Percentiles rank a stretch among this genome's conserved stretches.
Conservation (phyloP, 495 filamentous ascomycete genomes). For the Neurospora sp. region DNA sequence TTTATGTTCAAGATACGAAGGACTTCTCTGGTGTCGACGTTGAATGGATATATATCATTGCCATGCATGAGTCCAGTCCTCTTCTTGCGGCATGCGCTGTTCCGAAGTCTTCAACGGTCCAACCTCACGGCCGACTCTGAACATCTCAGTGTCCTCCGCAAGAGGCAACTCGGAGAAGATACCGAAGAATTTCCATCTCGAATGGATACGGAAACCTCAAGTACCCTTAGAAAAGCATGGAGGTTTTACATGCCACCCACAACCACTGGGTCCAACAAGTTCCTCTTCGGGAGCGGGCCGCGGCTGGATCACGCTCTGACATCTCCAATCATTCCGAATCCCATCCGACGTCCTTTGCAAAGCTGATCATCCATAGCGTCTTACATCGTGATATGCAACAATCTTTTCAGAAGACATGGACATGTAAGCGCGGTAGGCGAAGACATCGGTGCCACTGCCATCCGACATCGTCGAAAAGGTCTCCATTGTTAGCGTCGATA, state of each 20-base stretch:
- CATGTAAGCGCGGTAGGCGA: not conserved
- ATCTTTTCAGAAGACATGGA: not conserved
- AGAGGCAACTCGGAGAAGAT: not conserved
- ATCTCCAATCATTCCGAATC: not conserved
- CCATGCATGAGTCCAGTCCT: too few relatives aligned
- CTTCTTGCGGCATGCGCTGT: not conserved
- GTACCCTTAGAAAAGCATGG: not conserved
- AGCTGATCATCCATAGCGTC: not conserved
- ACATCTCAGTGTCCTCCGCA: too few relatives aligned
- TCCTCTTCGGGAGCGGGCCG: not conserved
- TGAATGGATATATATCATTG: not conserved
- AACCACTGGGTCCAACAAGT: not conserved
- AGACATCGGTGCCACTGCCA: not conserved
- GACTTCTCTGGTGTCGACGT: not conserved
- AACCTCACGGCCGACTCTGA: too few relatives aligned
- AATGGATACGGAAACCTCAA: not conserved
- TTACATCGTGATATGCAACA: not conserved
- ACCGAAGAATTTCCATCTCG: not conserved
- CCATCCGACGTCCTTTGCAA: not conserved
- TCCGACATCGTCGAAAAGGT: not conserved
- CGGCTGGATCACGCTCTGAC: not conserved
- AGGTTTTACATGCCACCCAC: not conserved
- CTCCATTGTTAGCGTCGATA: not conserved
- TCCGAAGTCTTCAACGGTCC: not conserved
- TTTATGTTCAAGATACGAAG: too few relatives aligned